phyloP scores from a whole-genome alignment of 305 asterid genomes.

The Plantago coronopus region DNA sequence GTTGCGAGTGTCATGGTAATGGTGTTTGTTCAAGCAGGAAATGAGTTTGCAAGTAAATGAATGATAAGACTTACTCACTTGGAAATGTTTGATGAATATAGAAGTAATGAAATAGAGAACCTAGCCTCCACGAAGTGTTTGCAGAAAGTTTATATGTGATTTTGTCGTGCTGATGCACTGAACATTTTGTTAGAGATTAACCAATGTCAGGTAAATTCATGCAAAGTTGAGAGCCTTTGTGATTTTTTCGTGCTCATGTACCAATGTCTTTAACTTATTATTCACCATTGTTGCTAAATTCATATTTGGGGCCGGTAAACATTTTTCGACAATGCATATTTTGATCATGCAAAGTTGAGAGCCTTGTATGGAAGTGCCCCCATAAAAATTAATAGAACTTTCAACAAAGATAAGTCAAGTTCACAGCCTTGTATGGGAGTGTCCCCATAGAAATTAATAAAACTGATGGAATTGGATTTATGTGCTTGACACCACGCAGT shows the following conservation, averaged over 20 bases:
- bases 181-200: neutral
- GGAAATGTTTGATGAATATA: neutral
- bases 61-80: neutral
- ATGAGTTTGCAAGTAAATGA: neutral
- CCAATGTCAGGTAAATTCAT: neutral
- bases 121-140: too few species aligned
- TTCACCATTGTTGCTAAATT: conserved; percentile 10
- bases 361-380: conserved; percentile 52
- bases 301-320: neutral
- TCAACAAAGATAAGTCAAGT: conserved; percentile 26
- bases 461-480: too few species aligned
- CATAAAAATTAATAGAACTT: conserved; percentile 35
- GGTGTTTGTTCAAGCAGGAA: neutral
- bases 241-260: too few species aligned
- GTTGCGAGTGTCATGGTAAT: neutral
- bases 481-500: too few species aligned
- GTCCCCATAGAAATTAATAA: too few species aligned
- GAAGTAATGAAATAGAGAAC: too few species aligned
- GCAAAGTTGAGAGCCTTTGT: too few species aligned
- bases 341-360: conserved; percentile 41
- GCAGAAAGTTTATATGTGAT: neutral
- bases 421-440: too few species aligned
- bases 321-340: neutral
- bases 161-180: too few species aligned
- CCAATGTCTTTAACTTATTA: conserved; percentile 20